Evolutionary conservation across 139 green algal species (phyloP).

Genomic region (Ulvella scutata): DNA sequence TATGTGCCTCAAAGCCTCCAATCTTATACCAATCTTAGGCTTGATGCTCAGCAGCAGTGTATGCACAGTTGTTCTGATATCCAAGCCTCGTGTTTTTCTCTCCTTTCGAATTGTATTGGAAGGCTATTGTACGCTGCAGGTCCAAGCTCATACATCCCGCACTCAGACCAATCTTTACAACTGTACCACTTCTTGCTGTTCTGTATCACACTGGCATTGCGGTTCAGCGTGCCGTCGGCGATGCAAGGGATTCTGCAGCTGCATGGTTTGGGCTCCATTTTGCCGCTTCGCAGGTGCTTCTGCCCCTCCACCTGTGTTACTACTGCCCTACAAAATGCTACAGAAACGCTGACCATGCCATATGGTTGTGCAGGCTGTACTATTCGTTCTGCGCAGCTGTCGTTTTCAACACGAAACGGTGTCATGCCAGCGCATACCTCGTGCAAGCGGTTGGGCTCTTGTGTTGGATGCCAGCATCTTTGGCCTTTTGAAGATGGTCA

Average conservation of each 20-base stretch:
- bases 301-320: background rate
- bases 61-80: too few relatives aligned
- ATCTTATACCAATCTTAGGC: too few relatives aligned
- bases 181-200: background rate
- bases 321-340: background rate
- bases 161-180: background rate
- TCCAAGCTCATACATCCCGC: background rate
- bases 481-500: background rate
- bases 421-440: background rate
- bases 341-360: background rate
- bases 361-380: background rate
- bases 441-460: background rate
- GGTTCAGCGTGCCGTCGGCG: background rate
- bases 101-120: too few relatives aligned
- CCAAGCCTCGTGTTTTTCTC: too few relatives aligned
- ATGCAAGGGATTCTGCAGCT: background rate
- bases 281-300: background rate
- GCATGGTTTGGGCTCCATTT: background rate
- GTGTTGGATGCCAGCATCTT: background rate
- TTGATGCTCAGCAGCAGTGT: too few relatives aligned
- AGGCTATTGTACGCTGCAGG: background rate
- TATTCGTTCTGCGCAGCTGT: background rate
- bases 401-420: background rate
- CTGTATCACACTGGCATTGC: background rate
- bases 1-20: too few relatives aligned